Evolutionary conservation across 1,284 basidiomycete genomes (phyloP).

Genomic region (Anthracocystis panici-leucophaei): DNA sequence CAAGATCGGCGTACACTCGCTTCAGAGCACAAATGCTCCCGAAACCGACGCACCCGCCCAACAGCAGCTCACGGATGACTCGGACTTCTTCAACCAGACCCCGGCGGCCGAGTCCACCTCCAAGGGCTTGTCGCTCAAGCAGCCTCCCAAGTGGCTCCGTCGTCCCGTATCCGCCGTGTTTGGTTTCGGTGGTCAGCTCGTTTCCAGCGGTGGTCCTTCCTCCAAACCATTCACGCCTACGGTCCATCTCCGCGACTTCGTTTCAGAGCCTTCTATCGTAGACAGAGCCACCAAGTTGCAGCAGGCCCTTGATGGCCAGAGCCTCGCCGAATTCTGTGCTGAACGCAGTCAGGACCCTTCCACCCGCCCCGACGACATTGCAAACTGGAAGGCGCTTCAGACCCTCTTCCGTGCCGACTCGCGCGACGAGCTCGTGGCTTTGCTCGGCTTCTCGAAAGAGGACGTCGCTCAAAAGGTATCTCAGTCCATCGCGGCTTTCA

Average conservation of each 20-base stretch:
- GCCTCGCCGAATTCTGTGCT: conserved; percentile 63
- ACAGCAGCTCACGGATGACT: conserved; percentile 75
- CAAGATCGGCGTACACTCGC: conserved; percentile 83
- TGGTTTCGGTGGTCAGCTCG: conserved; percentile 91
- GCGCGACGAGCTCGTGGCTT: conserved; percentile 86
- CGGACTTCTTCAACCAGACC: conserved; percentile 81
- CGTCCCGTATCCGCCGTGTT: conserved; percentile 85
- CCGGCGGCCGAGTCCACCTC: conserved; percentile 71
- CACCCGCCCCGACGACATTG: conserved; percentile 71
- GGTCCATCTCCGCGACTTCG: conserved; percentile 69
- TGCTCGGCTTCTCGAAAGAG: conserved; percentile 92
- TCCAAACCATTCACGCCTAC: conserved; percentile 68
- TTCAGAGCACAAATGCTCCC: conserved; percentile 86
- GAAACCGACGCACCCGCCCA: conserved; percentile 58
- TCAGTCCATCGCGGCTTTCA: conserved; percentile 81
- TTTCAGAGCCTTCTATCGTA: conserved; percentile 82
- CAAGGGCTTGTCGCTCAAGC: conserved; percentile 70
- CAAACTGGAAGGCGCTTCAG: conserved; percentile 84
- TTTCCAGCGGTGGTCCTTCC: conserved; percentile 71
- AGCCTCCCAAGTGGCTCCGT: conserved; percentile 95
- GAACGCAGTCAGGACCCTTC: conserved; percentile 58
- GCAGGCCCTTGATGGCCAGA: conserved; percentile 75
- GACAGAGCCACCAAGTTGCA: conserved; percentile 82
- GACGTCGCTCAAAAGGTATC: conserved; percentile 84
- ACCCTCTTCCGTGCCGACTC: conserved; percentile 91